Evolutionary conservation across 129 eudicot species (phyloP), one percentile per base, ranked within the genome.

Genomic region (Lactuca sativa): DNA sequence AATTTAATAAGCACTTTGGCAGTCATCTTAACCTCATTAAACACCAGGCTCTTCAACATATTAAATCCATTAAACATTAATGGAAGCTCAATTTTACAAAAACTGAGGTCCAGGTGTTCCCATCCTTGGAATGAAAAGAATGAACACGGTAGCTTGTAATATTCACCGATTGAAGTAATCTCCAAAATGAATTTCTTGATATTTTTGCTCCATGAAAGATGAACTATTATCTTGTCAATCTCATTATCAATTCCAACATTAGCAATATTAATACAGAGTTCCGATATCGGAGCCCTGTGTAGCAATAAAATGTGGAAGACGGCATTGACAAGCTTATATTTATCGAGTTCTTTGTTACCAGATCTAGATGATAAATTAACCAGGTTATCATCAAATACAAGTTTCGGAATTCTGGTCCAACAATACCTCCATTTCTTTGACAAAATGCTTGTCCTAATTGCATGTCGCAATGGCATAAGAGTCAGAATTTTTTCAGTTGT

Each of bases 361-460:
- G 21, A 18, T 18, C 21, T 18, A 52, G 4, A 32, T 44, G 54
- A 7, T 5, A 5, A 13, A 57, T 18, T 4, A 38, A 66, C 49
- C 21, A 18, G 21, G 0, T 18, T 18, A 0, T 18, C 21, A 18
- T 18, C 21, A 18, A 18, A 18, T 18, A 18, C 21, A 18, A 18
- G 21, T 18, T 18, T 1, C 21, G 1, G 21, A 18, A 18, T 18
- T 18, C 21, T 18, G 21, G 21, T 18, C 21, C 21, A 18, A 18
- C 21, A 18, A 18, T 18, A 18, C 21, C 21, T 18, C 21, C 83
- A 79, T 30, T 79, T 38, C 10, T 11, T 74, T 5, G 72, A 74
- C 66, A 79, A 16, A 56, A 74, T 37, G 30, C 80, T 79, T 6
- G 76, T 74, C 47, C 76, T 55, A 11, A 74, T 44, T 9, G 75